A percentile compares a stretch with the other conserved stretches of the same genome.
Conservation (phyloP, 2,329 filamentous ascomycete genomes). For the Botrytis medusae region DNA sequence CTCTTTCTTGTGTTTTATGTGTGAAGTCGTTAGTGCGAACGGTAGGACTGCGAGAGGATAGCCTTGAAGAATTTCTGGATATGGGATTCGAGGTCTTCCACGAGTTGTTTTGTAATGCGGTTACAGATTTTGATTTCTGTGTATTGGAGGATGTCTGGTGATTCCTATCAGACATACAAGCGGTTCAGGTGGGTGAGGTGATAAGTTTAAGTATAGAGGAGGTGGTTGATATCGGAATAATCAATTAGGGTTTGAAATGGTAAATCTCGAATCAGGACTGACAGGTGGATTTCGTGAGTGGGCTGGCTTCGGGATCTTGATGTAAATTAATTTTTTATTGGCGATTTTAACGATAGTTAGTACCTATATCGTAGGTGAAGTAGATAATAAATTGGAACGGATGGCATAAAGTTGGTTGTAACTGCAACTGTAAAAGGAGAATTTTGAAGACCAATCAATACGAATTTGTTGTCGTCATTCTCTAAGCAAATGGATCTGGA, state of each 20-base stretch:
- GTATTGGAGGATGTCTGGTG: conserved; percentile 26
- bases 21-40: conserved; percentile 25
- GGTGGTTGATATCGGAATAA: conserved; percentile 4
- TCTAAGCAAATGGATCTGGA: neutral
- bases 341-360: neutral
- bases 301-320: neutral
- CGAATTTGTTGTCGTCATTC: conserved; percentile 11
- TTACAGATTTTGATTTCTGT: conserved; percentile 18
- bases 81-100: conserved; percentile 33
- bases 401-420: neutral
- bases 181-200: conserved; percentile 21
- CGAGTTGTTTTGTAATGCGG: conserved; percentile 23
- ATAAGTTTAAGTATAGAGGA: neutral
- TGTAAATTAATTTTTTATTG: neutral
- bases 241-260: neutral
- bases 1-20: conserved; percentile 24
- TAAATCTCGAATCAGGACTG: conserved; percentile 1
- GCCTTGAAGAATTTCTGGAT: conserved; percentile 28
- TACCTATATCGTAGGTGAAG: neutral
- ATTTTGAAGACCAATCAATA: neutral
- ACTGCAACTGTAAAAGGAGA: neutral
- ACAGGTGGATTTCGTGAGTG: neutral
- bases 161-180: conserved; percentile 38
- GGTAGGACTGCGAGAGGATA: conserved; percentile 25
- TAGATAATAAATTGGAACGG: neutral